Base-by-base conservation (phyloP, 768 basidiomycete species). In the Suillus subluteus region DNA sequence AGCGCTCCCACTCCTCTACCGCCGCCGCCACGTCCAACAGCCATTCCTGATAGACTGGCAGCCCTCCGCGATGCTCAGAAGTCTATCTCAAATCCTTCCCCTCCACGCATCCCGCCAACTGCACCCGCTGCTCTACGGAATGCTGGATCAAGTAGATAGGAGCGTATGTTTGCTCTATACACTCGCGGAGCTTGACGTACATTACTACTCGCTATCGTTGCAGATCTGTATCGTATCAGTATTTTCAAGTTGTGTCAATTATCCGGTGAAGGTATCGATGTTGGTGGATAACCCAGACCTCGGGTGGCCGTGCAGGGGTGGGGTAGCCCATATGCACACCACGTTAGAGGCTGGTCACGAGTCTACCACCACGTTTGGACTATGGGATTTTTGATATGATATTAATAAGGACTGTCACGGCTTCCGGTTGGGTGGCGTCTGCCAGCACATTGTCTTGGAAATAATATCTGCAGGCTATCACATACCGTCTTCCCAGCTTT, bases 11-110 rank as follows among this genome's bases (percentile, higher is more conserved):
- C 46, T 1, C 62, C 52, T 1, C 35, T 6, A 18, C 68, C 35
- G 37, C 58, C 46, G 6, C 66, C 67, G 1, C 67, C 67, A 15
- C 69, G 66, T 0, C 77, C 74, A 11, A 70, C 70, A 1, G 58
- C 65, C 32, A 8, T 62, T 43, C 66, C 73, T 3, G 76, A 78
- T 13, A 70, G 70, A n/a, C 16, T 66, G 0, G 18, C 43, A 62
- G 66, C 67, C 12, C 41, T 70, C 6, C 65, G 63, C 7, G 74
- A 76, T 43, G 69, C 65, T 7, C 68, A 74, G 21, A 71, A 62
- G 52, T n/a, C 67, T 6, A 70, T 65, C 7, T 62, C 41, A 21
- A 21, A 32, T 64, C 46, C 73, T 44, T 50, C 68, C 0, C 64
- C 68, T 32, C 37, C 65, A 35, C 70, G 65, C n/a, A 15, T 23